Evolutionary conservation across 2,329 filamentous ascomycete genomes (phyloP), one percentile per base, ranked within the genome.

Genomic region (Hymenoscyphus fraxineus): DNA sequence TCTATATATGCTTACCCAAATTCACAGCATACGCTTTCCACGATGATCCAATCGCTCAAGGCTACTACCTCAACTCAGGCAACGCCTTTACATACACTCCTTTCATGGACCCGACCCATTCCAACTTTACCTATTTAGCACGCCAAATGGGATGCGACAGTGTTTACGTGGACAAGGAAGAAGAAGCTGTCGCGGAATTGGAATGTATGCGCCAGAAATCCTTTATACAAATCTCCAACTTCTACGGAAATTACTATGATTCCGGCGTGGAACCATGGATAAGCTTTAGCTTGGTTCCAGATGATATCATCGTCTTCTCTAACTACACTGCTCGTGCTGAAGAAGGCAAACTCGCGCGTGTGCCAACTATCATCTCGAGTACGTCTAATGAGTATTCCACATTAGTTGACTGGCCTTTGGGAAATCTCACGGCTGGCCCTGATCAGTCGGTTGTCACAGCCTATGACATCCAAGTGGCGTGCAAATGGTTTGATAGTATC

Each of bases 1-100:
- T 44, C 41, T n/a, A n/a, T 76, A 13, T 78, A 82, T 63, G 4
- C 41, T 44, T n/a, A 44, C 15, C 32, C 59, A 55, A 22, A 27
- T 15, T 31, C 12, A n/a, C 41, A 44, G 41, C 41, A 44, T 74
- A 64, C 57, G 70, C 70, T 7, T 71, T 63, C 44, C 16, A 58
- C 5, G 27, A 65, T 19, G 68, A 74, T 59, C 70, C 72, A 1
- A 73, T 73, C n/a, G 64, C 69, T 12, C 12, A 40, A 13, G 70
- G 59, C 6, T 57, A 67, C 39, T 71, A 73, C 47, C 13, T 60
- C 2, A 19, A 69, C 51, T 74, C 72, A 19, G 70, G 72, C 40
- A 55, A 3, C 54, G 61, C 35, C 31, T 56, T 35, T 41, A 54
- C 7, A 55, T 15, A 13, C 61, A 41, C 9, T 7, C 64, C 10